Base-by-base conservation (phyloP, 306 rosid species). In the Pyrus betulifolia region DNA sequence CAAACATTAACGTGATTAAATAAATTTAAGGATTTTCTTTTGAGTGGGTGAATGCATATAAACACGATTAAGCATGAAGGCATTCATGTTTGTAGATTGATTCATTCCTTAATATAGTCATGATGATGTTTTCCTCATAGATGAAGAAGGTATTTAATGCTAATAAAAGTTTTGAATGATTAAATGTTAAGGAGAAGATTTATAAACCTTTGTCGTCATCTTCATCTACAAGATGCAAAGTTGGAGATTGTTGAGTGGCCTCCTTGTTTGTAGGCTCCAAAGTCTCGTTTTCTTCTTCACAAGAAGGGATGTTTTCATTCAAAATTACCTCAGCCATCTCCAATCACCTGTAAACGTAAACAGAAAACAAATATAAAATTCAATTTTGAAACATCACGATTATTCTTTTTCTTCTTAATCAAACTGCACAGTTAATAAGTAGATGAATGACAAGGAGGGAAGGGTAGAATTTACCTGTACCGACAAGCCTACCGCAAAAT, bases 201-300 rank as follows among this genome's bases (percentile, higher is more conserved):
- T 42, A 30, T 8, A 73, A 72, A 91, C 97, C 97, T 89, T 84
- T 91, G 52, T 74, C 79, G 10, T 83, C 93, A 70, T 84, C 93
- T 19, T 84, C 91, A 33, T 81, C 46, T 42, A 42, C 90, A 27
- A 83, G 82, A 67, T 74, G 81, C 27, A 86, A 54, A 19, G 89
- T 57, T 17, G 74, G 33, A 85, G 93, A 82, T 71, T 79, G 82
- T 67, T 82, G 84, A 57, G 68, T 55, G 8, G 76, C 74, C 69
- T 67, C 88, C 38, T 77, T 89, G 76, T 71, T 82, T 22, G 62
- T 55, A 82, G 83, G 84, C 64, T 86, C 90, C 63, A 83, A 14
- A 75, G 82, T 52, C 80, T 82, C 93, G 42, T 81, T 86, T 67
- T 86, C 85, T 54, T 81, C 90, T 42, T 42, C 14, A 42, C 46